Evolutionary conservation across 169 alveolate genomes (phyloP), one percentile per base, ranked within the genome.

Genomic region (Cryptosporidium xiaoi): DNA sequence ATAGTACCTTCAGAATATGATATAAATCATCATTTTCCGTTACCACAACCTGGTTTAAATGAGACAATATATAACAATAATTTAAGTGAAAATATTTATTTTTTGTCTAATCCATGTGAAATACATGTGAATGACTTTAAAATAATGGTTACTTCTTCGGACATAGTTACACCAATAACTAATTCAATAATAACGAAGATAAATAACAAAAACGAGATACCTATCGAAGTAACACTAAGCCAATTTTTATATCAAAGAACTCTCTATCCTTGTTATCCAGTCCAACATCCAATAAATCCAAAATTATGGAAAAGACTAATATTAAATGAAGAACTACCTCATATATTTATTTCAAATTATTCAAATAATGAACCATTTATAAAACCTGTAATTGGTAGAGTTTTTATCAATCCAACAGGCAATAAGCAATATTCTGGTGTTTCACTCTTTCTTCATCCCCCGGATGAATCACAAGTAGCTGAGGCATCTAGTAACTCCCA

Each of bases 221-320:
- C 71, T 18, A 10, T 77, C 15, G 87, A 77, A 27, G 64, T 77
- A n/a, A 53, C 56, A 8, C 64, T 77, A 20, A 77, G 87, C 71
- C 87, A 77, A 29, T 77, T 77, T 40, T 31, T 77, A 24, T 77
- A 77, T 48, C 87, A 77, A 62, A 77, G 71, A 77, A 77, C 77
- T 16, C 64, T 77, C 16, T 77, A 44, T 62, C 87, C 87, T 16
- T 77, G 71, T 27, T 62, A 44, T 64, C 87, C 87, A 62, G 69
- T 62, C 13, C 87, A 77, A 48, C 87, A 77, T 60, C 87, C 87
- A 46, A 77, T 77, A 40, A 62, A 77, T 29, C 87, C 87, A 3
- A 77, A 62, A 62, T 56, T 60, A 20, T 64, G 50, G 31, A 51
- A 34, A 27, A 77, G 40, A 18, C 36, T 77, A 16, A 27, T 62